Evolutionary conservation across 1,284 basidiomycete species (phyloP), one percentile per base, ranked within the genome.

Genomic region (Pascua guehoae): DNA sequence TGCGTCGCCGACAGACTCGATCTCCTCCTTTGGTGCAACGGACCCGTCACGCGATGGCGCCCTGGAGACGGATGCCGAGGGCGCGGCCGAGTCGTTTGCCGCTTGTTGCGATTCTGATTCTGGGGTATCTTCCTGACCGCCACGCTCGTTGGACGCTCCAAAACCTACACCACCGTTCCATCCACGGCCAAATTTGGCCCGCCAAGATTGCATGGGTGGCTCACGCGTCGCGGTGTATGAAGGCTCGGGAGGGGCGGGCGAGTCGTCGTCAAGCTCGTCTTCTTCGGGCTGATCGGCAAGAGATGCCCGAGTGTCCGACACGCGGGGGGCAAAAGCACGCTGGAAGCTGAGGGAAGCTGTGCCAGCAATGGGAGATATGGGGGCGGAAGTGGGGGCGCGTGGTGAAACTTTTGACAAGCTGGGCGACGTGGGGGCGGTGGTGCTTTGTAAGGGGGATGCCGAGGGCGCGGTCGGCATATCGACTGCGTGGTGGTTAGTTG

Each of bases 101-200:
- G 47, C 32, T 10, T 43, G 32, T 1, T 45, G 43, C 14, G 55
- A 55, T 12, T 57, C 56, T 10, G 53, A 43, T 12, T 63, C 61
- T 18, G 58, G 58, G 0, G 55, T 59, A 18, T 54, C 64, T 11
- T 64, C 65, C 9, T 64, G 67, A 8, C 66, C 68, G 14, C 69
- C 67, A 32, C 70, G 55, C 49, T 73, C 70, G 45, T 72, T 72
- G 12, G 70, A 71, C 37, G 62, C 60, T 18, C 67, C 71, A 45
- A 69, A 70, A 2, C 68, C 67, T 15, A 62, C 56, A 5, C 57
- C 56, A 18, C 47, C 47, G 42, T 59, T 56, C 67, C 68, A 63
- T 18, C 53, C 47, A 1, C 58, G 40, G 14, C 52, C 43, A 51
- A 69, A 53, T 56, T 65, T 55, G 53, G 65, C 48, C 36, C 65